phyloP scores from a whole-genome alignment of 108 stramenopile species.

The Cylindrotheca closterium region DNA sequence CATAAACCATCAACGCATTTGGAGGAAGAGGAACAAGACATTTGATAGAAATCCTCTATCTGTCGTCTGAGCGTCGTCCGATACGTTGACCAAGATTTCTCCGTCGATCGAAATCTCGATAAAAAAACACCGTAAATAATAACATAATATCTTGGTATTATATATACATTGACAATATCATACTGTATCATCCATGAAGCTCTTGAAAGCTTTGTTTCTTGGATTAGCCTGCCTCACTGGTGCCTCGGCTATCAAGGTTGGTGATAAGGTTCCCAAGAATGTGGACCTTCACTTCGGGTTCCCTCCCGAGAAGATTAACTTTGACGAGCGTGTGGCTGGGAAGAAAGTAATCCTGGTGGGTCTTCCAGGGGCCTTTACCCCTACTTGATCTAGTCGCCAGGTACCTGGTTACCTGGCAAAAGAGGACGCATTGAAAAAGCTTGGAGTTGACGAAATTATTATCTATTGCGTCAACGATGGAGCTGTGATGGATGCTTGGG shows the following conservation, averaged over 20 bases:
- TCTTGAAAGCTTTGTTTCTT: background rate
- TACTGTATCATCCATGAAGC: background rate
- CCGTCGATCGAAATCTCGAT: too few species aligned
- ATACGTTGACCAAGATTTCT: too few species aligned
- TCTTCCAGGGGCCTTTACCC: constrained; percentile 70
- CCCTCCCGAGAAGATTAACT: constrained; percentile 40
- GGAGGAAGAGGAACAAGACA: too few species aligned
- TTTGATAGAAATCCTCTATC: too few species aligned
- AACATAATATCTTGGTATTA: too few species aligned
- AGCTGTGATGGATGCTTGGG: constrained; percentile 47
- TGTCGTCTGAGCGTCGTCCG: too few species aligned
- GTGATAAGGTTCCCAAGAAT: constrained; percentile 29
- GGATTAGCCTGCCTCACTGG: background rate
- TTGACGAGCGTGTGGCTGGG: constrained; percentile 48
- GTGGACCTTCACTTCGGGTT: constrained; percentile 40
- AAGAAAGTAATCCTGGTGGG: constrained; percentile 65
- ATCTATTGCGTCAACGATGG: constrained; percentile 71
- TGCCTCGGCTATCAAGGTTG: constrained; percentile 24
- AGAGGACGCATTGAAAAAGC: constrained; percentile 48
- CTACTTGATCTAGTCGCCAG: constrained; percentile 75
- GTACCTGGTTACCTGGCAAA: constrained; percentile 69
- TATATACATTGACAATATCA: background rate
- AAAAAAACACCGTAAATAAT: too few species aligned
- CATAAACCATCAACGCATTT: too few species aligned
- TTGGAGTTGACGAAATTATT: constrained; percentile 61